These are phyloP conservation scores for Hypomontagnella submonticulosa DNA, from an alignment of 495 filamentous ascomycete genomes.

Conservation along the genomic window DNA sequence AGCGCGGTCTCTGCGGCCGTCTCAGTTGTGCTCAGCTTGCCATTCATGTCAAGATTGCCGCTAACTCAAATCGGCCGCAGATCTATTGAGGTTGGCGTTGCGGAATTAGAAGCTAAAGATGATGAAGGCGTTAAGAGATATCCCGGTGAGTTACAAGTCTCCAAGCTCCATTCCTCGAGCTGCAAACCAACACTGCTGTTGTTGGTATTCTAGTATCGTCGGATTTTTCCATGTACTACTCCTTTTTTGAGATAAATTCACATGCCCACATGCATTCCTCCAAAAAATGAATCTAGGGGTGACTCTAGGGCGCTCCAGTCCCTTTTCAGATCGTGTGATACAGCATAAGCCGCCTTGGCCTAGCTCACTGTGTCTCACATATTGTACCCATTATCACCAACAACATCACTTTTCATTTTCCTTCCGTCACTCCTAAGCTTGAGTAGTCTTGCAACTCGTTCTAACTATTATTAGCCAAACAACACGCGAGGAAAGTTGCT, in stretches of 20 bases:
- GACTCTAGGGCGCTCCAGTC: not conserved
- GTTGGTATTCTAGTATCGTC: not conserved
- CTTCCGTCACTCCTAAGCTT: not conserved
- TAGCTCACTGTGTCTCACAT: conserved; percentile 4
- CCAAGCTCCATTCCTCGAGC: conserved; percentile 9
- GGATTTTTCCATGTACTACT: not conserved
- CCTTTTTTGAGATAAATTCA: conserved; percentile 3
- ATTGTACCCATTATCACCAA: not conserved
- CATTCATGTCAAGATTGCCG: conserved; percentile 31
- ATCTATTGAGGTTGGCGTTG: conserved; percentile 46
- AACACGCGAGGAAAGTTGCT: conserved; percentile 79
- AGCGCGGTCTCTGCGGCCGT: conserved; percentile 36
- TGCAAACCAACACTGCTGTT: not conserved
- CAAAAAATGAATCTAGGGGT: conserved; percentile 1
- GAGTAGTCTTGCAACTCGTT: not conserved
- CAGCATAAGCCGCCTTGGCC: conserved; percentile 3
- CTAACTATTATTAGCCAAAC: conserved; percentile 69
- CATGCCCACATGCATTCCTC: not conserved
- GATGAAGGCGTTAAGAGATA: conserved; percentile 49
- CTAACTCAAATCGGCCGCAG: conserved; percentile 36
- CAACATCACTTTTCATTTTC: not conserved
- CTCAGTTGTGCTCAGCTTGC: conserved; percentile 31
- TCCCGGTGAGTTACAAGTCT: conserved; percentile 51
- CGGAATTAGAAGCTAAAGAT: conserved; percentile 28
- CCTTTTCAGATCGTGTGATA: conserved; percentile 8